These are phyloP conservation scores for Candida endomychidarum DNA, from an alignment of 805 yeast genomes.

Conservation along the genomic window DNA sequence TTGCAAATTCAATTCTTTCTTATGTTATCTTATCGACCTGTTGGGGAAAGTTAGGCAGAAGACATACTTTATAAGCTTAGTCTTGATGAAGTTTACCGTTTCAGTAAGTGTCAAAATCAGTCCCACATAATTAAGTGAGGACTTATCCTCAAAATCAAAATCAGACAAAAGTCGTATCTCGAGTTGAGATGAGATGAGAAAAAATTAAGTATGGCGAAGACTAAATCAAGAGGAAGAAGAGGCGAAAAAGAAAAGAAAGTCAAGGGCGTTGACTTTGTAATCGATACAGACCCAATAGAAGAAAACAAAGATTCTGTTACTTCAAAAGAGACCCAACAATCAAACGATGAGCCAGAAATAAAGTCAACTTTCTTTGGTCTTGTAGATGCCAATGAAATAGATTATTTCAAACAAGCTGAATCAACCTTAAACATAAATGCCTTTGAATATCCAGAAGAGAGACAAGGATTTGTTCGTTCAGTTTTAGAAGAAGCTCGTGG, in stretches of 20 bases:
- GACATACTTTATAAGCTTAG: too few species aligned
- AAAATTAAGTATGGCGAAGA: slow-evolving; percentile 11
- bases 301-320: slow-evolving; percentile 1
- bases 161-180: neutral
- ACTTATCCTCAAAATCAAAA: too few species aligned
- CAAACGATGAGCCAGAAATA: slow-evolving; percentile 1
- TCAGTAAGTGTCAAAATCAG: too few species aligned
- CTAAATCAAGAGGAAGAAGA: slow-evolving; percentile 45
- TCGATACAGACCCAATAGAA: slow-evolving; percentile 11
- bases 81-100: too few species aligned
- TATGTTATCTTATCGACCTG: too few species aligned
- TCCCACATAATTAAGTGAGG: too few species aligned
- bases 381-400: slow-evolving; percentile 79
- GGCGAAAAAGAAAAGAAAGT: slow-evolving; percentile 28
- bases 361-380: slow-evolving; percentile 68
- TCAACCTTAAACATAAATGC: slow-evolving; percentile 79
- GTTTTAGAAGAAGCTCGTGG: slow-evolving; percentile 85
- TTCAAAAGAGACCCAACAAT: neutral
- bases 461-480: slow-evolving; percentile 66
- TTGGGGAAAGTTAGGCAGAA: too few species aligned
- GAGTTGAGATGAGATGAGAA: slow-evolving; percentile 13
- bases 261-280: slow-evolving; percentile 19
- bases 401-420: slow-evolving; percentile 92
- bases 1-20: too few species aligned
- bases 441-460: slow-evolving; percentile 72